A percentile compares a stretch with the other conserved stretches of the same genome.
phyloP scores from a whole-genome alignment of 495 filamentous ascomycete genomes.

The Penicillium turbatum region DNA sequence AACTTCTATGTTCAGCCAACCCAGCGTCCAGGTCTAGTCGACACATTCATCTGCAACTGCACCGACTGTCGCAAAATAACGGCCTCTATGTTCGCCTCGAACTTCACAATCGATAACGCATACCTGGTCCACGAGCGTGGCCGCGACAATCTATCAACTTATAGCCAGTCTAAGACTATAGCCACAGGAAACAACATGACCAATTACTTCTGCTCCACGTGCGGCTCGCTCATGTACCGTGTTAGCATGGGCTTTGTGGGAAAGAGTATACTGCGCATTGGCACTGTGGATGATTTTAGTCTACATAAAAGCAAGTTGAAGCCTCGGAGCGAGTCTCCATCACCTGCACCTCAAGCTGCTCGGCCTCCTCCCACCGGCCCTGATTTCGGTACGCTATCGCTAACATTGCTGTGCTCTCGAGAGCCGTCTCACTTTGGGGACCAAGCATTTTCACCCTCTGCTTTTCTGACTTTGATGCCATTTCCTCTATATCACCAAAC shows the following conservation, averaged over 20 bases:
- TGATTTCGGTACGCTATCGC: conserved; percentile 14
- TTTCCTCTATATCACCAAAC: neutral
- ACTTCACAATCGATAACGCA: conserved; percentile 45
- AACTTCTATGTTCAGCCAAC: too few species aligned
- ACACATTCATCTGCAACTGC: conserved; percentile 55
- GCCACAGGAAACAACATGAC: conserved; percentile 44
- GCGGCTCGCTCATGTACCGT: conserved; percentile 53
- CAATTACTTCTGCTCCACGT: conserved; percentile 51
- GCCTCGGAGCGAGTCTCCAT: conserved; percentile 21
- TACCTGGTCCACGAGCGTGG: conserved; percentile 46
- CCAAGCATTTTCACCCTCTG: conserved; percentile 5
- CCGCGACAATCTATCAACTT: conserved; percentile 39
- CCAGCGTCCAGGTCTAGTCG: conserved; percentile 38
- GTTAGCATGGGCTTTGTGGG: conserved; percentile 32
- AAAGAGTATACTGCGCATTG: conserved; percentile 44
- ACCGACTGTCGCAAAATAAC: conserved; percentile 56
- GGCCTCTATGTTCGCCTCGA: conserved; percentile 55
- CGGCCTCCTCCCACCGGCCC: neutral
- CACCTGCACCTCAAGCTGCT: neutral
- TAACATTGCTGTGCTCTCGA: conserved; percentile 15
- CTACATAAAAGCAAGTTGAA: conserved; percentile 49
- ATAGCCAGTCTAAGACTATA: conserved; percentile 36
- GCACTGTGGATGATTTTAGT: conserved; percentile 52
- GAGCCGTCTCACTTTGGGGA: conserved; percentile 5
- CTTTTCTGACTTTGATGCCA: neutral